A percentile compares a stretch with the other conserved stretches of the same genome.
phyloP scores from a whole-genome alignment of 2,329 filamentous ascomycete genomes.

The Simplicillium aogashimaense region DNA sequence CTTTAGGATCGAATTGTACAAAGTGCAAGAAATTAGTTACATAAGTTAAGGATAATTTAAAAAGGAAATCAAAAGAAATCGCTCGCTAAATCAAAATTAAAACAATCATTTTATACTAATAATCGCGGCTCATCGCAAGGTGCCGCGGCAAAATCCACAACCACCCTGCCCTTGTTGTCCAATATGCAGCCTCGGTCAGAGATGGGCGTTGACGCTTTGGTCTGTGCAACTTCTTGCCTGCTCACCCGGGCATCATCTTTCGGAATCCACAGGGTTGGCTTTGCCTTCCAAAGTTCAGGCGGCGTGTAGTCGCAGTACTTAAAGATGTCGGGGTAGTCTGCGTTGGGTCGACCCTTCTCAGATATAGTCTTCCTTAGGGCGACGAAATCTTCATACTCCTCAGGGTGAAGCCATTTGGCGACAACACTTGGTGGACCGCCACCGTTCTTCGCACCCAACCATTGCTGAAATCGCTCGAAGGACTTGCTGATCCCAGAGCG shows the following conservation, averaged over 20 bases:
- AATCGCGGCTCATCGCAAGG: constrained; percentile 23
- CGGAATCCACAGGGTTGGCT: constrained; percentile 77
- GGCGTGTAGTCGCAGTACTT: constrained; percentile 61
- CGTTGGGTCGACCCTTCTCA: constrained; percentile 29
- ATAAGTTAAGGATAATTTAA: too few relatives aligned
- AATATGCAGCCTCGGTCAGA: constrained; percentile 45
- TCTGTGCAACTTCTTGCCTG: constrained; percentile 66
- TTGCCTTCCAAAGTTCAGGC: constrained; percentile 45
- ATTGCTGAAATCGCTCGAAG: constrained; percentile 16
- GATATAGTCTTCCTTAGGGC: constrained; percentile 62
- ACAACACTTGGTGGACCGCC: constrained; percentile 39
- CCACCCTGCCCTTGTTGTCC: constrained; percentile 21
- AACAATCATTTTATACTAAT: constrained; percentile 28
- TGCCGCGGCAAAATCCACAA: constrained; percentile 26
- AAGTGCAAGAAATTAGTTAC: too few relatives aligned
- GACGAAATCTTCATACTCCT: constrained; percentile 64
- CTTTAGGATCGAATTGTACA: background rate
- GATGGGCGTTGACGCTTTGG: constrained; percentile 61
- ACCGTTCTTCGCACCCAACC: constrained; percentile 14
- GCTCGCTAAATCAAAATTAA: background rate
- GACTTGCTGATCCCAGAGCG: constrained; percentile 17
- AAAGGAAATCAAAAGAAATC: too few relatives aligned
- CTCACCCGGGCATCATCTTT: constrained; percentile 65
- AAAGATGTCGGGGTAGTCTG: constrained; percentile 48
- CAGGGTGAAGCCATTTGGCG: constrained; percentile 65